Conservation (phyloP, 257 asterid species). For the Gynochthodes officinalis region DNA sequence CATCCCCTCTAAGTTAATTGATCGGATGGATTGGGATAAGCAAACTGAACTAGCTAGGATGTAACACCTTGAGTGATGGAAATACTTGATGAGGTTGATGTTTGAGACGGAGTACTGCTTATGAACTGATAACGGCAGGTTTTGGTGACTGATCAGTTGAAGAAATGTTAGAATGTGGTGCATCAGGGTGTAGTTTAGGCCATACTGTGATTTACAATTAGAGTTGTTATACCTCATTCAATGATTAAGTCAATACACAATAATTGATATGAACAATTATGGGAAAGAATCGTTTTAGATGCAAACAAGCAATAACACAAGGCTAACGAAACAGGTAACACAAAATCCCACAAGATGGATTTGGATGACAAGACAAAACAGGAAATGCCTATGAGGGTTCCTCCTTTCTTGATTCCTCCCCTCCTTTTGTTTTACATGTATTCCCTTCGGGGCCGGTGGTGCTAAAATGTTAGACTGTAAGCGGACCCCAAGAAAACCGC, state of each 20-base stretch:
- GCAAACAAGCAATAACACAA: too few species aligned
- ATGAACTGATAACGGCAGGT: neutral
- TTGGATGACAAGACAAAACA: neutral
- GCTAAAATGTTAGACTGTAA: neutral
- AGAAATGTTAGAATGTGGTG: neutral
- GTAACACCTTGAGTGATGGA: too few species aligned
- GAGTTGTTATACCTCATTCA: neutral
- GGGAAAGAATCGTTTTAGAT: neutral
- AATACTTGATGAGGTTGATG: neutral
- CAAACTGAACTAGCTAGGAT: too few species aligned
- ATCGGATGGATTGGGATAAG: too few species aligned
- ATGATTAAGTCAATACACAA: neutral
- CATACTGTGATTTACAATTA: too few species aligned
- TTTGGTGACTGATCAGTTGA: neutral
- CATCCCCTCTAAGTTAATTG: too few species aligned
- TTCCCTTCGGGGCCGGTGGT: conserved; percentile 11
- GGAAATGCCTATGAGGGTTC: neutral
- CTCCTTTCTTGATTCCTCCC: too few species aligned
- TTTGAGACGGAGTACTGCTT: neutral
- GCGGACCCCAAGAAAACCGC: too few species aligned
- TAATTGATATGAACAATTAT: neutral
- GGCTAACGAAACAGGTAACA: neutral
- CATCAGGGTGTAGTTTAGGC: neutral
- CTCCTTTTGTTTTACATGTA: neutral
- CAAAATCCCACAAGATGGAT: neutral